These are phyloP conservation scores for Stagonosporopsis rhizophila DNA, from an alignment of 2,329 filamentous ascomycete genomes.

Conservation along the genomic window DNA sequence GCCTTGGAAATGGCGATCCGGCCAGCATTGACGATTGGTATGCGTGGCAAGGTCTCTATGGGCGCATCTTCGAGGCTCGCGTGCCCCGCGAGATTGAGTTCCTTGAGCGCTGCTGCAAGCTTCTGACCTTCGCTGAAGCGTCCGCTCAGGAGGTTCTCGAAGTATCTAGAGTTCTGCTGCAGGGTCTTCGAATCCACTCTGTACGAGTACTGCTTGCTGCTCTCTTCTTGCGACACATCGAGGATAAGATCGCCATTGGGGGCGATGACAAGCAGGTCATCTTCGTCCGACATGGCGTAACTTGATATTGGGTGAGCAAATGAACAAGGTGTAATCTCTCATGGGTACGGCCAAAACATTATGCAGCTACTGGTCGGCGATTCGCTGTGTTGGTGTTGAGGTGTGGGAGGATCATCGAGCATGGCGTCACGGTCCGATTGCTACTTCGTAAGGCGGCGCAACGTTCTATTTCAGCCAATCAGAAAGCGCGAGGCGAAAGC, in stretches of 20 bases:
- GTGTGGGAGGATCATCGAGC: background rate
- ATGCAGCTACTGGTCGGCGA: conserved; percentile 18
- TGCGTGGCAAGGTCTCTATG: conserved; percentile 64
- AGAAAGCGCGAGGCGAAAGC: background rate
- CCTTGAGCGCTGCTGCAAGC: conserved; percentile 60
- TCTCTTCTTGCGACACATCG: conserved; percentile 70
- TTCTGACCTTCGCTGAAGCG: conserved; percentile 69
- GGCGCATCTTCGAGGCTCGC: conserved; percentile 59
- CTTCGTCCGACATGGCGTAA: conserved; percentile 34
- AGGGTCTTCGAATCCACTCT: conserved; percentile 66
- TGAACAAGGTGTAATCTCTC: conserved; percentile 38
- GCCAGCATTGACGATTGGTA: conserved; percentile 72
- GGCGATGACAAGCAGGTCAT: conserved; percentile 59
- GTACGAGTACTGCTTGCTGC: conserved; percentile 63
- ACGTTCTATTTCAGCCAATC: background rate
- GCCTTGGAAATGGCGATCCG: conserved; percentile 70
- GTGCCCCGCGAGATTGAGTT: conserved; percentile 56
- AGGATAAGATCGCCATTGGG: conserved; percentile 70
- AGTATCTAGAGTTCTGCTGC: conserved; percentile 71
- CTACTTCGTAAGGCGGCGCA: background rate
- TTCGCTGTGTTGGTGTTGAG: conserved; percentile 2
- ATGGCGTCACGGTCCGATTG: conserved; percentile 12
- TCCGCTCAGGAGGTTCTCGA: conserved; percentile 70
- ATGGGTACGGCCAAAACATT: conserved; percentile 62
- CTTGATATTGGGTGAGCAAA: conserved; percentile 6